Base-by-base conservation (phyloP, 2,329 filamentous ascomycete genomes). In the Calonectria hongkongensis region DNA sequence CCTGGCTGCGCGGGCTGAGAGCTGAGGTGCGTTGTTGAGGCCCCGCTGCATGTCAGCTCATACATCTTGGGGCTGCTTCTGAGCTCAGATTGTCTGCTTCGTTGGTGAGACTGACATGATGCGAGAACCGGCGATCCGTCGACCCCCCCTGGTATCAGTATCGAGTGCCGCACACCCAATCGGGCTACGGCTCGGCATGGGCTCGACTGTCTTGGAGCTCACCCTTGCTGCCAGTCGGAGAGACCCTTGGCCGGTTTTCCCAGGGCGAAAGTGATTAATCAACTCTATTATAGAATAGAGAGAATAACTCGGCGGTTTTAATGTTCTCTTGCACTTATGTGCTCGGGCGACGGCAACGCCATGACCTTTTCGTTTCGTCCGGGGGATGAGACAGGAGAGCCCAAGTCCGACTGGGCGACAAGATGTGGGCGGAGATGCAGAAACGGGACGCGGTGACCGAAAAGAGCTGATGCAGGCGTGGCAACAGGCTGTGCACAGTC, bases 11-110 rank as follows among this genome's bases (percentile, higher is more conserved):
- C 50, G 66, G 54, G 39, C 36, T 51, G 60, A 64, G 28, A 47
- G 43, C 50, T 43, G 25, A 63, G 50, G 30, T 60, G 68, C 39
- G 62, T 60, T 50, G 60, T 69, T 47, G 33, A 36, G 36, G 51
- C 30, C 56, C 39, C 54, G 25, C 69, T 71, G 69, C 64, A 64
- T 66, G 69, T 67, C 69, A 71, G 69, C 69, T 66, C 54, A 50
- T 62, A 36, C 39, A 60, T 58, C 64, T 45, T 25, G 45, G 43
- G 45, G 28, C 67, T 18, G 43, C 50, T 60, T 66, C 63, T 65
- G 60, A 45, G 56, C 68, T 66, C 51, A 65, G 68, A 48, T 28
- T 30, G 50, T 45, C 25, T 30, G 60, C 48, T n/a, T 70, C 68
- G 51, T 36, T 50, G 68, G 43, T 54, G 62, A 71, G 51, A 62